A percentile compares a stretch with the other conserved stretches of the same genome.
Evolutionary conservation across 1,284 basidiomycete species (phyloP).

Genomic region (Fomitopsis palustris): DNA sequence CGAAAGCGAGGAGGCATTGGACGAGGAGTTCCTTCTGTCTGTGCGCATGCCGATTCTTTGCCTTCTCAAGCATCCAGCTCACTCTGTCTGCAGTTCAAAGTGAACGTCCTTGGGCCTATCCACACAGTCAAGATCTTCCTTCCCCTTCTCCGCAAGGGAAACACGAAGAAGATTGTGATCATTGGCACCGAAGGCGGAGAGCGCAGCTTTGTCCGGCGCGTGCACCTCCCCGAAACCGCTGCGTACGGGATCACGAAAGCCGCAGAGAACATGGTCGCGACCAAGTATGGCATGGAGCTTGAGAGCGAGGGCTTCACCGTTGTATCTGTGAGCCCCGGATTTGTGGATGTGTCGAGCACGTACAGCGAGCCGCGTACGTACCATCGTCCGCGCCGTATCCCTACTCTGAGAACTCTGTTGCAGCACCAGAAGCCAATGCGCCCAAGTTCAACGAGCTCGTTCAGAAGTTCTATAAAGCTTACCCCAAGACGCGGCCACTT

Average conservation of each 20-base stretch:
- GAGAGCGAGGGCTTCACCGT: constrained; percentile 34
- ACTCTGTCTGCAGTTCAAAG: constrained; percentile 20
- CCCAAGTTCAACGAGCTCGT: neutral
- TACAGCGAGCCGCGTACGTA: neutral
- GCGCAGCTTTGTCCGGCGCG: constrained; percentile 20
- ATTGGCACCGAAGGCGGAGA: constrained; percentile 30
- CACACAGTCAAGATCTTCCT: constrained; percentile 32
- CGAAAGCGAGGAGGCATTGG: constrained; percentile 10
- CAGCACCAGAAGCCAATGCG: neutral
- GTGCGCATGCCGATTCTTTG: constrained; percentile 2
- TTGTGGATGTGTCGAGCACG: neutral
- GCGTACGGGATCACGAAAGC: constrained; percentile 36
- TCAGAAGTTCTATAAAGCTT: neutral
- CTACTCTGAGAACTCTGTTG: neutral
- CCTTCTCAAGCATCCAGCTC: neutral
- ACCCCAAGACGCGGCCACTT: neutral
- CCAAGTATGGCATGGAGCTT: constrained; percentile 34
- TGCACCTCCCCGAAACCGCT: constrained; percentile 8
- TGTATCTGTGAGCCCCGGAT: constrained; percentile 11
- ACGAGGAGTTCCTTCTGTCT: constrained; percentile 10
- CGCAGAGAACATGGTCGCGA: constrained; percentile 35
- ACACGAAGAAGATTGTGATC: constrained; percentile 34
- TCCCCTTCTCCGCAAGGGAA: constrained; percentile 34
- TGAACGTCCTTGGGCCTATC: constrained; percentile 37
- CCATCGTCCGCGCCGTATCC: neutral